Conservation (phyloP, 345 rosid species). For the Crucihimalaya himalaica region DNA sequence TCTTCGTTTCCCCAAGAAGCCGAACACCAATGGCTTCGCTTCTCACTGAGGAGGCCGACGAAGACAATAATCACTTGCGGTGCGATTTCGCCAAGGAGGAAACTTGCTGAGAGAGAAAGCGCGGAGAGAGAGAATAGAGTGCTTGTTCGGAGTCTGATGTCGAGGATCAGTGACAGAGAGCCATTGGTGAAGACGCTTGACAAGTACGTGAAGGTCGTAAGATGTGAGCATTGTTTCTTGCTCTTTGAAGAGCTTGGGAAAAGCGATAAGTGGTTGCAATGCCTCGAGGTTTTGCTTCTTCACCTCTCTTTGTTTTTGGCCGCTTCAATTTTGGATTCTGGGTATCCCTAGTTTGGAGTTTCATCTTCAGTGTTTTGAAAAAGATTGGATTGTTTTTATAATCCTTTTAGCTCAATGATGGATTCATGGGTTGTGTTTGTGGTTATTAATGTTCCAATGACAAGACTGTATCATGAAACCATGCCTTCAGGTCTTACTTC, state of each 20-base stretch:
- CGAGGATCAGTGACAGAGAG: constrained; percentile 57
- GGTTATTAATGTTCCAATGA: neutral
- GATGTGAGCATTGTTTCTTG: constrained; percentile 80
- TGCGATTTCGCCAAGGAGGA: constrained; percentile 58
- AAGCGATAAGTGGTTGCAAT: constrained; percentile 80
- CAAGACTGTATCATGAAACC: neutral
- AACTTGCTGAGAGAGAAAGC: constrained; percentile 33
- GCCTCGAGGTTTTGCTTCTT: constrained; percentile 70
- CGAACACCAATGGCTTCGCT: constrained; percentile 16
- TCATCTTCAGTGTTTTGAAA: neutral
- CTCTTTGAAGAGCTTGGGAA: constrained; percentile 94
- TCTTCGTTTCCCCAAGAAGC: constrained; percentile 9
- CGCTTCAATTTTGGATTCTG: neutral
- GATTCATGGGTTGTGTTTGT: neutral
- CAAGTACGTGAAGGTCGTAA: constrained; percentile 64
- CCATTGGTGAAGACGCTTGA: constrained; percentile 70
- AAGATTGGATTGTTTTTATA: neutral
- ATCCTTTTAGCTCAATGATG: neutral
- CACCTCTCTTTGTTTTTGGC: neutral
- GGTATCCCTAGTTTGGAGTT: neutral
- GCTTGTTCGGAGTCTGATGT: constrained; percentile 59
- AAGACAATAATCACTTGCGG: constrained; percentile 40
- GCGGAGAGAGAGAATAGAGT: constrained; percentile 59
- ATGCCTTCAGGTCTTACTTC: neutral
- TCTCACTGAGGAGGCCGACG: constrained; percentile 8